Base-by-base conservation (phyloP, 768 basidiomycete genomes). In the Cantharellus cinnabarinus region DNA sequence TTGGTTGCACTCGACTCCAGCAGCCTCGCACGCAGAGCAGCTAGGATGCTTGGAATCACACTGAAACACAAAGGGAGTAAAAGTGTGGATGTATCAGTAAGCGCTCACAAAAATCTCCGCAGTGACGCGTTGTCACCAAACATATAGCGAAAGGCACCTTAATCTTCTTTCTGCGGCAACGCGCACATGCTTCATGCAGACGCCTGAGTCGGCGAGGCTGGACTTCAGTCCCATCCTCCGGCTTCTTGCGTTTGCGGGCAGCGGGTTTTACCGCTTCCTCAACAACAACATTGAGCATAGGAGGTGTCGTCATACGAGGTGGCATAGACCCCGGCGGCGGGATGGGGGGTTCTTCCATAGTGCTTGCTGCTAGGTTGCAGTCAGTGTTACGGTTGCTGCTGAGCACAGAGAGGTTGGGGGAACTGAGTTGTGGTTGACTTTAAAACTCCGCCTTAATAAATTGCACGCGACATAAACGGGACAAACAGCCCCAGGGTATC, bases 81-180 rank as follows among this genome's bases (percentile, higher is more conserved):
- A 48, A 48, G 44, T 48, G 20, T 29, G 20, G 20, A 29, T 29
- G 20, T 29, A 29, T 29, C 20, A 29, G 20, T 29, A 29, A 29
- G 20, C 55, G 57, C 58, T 42, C 58, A 62, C 42, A 50, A 35
- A 56, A 15, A 7, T 38, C 42, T 61, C 59, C 57, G 65, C 61
- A 60, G 56, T 53, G 63, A 59, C 71, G 20, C 20, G 20, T 48
- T 48, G 44, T 48, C 44, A 48, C 10, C 10, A 48, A 10, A 10
- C 75, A 79, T 80, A 80, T 73, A 72, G 75, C 75, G 74, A 72
- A 41, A 63, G 76, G 69, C 69, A 80, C 85, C 85, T 90, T 90
- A 73, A 90, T 90, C 83, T 90, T 90, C 80, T 90, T 89, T 75
- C 82, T 83, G 78, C 88, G 85, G 77, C 88, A 90, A 70, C 88